Base-by-base conservation (phyloP, 495 filamentous ascomycete species). In the Penicillium goetzii region DNA sequence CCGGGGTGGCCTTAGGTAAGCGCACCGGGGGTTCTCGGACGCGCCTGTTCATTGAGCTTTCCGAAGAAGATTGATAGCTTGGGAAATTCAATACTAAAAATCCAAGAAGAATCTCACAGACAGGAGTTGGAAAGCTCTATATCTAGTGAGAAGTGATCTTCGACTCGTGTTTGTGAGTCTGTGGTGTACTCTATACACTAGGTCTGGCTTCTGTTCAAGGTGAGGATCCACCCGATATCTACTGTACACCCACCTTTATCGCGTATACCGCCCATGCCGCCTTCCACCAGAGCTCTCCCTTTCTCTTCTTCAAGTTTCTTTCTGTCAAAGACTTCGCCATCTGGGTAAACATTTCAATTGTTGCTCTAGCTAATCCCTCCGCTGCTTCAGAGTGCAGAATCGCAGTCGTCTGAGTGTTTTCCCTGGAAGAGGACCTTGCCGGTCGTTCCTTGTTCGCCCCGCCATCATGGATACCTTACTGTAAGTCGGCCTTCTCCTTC, bases 401-500 rank as follows among this genome's bases (percentile, higher is more conserved):
- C 11, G 21, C 43, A 36, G n/a, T 34, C n/a, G 6, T 19, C 47
- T 32, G 43, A 50, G 28, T 30, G 11, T 0, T n/a, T 2, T n/a
- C 4, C 4, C 4, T 19, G 8, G n/a, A 25, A 30, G 26, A 30
- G 33, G 58, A 34, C 33, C 58, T 58, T 41, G 19, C 26, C 33
- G 32, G 41, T 56, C 57, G 41, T 55, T 59, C n/a, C 50, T 41
- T 28, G 19, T 51, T 54, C 54, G 34, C 62, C 57, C 72, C 63
- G 67, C 63, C 56, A 69, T 52, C 52, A 93, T 94, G 90, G 90
- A 94, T 74, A 94, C 90, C 19, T 78, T 93, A 73, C 80, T 92
- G 90, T 93, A 85, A 83, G 90, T 56, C 61, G 40, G 41, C 62
- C 61, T 30, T 33, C 25, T 17, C 33, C 51, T 26, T 26, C 19